Evolutionary conservation across 306 rosid species (phyloP).

Genomic region (Boehmeria nivea): DNA sequence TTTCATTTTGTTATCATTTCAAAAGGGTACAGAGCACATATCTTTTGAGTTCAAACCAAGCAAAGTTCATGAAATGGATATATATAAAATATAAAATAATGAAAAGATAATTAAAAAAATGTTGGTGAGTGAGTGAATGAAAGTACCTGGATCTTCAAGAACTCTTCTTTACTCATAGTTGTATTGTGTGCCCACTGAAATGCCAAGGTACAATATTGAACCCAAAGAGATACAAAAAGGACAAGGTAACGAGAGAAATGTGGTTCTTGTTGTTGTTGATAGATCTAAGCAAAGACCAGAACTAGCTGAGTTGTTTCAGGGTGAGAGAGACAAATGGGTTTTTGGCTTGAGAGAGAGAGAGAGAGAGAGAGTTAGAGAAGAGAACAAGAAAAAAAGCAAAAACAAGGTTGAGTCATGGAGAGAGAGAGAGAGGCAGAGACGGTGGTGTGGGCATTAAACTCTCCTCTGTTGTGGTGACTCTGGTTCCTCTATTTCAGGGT

Average conservation of each 20-base stretch:
- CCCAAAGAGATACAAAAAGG: constrained; percentile 6
- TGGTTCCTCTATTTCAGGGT: constrained; percentile 46
- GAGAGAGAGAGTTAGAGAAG: constrained; percentile 8
- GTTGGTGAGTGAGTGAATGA: constrained; percentile 10
- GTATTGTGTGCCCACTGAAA: constrained; percentile 14
- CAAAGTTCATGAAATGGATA: background rate
- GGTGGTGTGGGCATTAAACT: constrained; percentile 34
- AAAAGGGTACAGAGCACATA: too few species aligned
- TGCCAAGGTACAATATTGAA: constrained; percentile 18
- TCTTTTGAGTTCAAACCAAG: constrained; percentile 15
- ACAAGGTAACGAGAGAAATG: background rate
- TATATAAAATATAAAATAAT: too few species aligned
- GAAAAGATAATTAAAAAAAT: too few species aligned
- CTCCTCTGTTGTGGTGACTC: constrained; percentile 10
- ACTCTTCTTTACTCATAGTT: constrained; percentile 81
- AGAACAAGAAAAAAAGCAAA: constrained; percentile 17
- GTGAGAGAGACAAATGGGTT: constrained; percentile 8
- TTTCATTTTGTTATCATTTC: background rate
- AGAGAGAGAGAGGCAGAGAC: constrained; percentile 23
- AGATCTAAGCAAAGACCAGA: constrained; percentile 41
- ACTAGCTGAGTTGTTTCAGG: constrained; percentile 10
- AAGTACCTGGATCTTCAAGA: constrained; percentile 83
- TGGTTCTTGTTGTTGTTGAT: background rate
- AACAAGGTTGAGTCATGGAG: constrained; percentile 15
- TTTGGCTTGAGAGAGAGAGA: constrained; percentile 13